Base-by-base conservation (phyloP, 1,284 basidiomycete genomes). In the Ustilago crameri region DNA sequence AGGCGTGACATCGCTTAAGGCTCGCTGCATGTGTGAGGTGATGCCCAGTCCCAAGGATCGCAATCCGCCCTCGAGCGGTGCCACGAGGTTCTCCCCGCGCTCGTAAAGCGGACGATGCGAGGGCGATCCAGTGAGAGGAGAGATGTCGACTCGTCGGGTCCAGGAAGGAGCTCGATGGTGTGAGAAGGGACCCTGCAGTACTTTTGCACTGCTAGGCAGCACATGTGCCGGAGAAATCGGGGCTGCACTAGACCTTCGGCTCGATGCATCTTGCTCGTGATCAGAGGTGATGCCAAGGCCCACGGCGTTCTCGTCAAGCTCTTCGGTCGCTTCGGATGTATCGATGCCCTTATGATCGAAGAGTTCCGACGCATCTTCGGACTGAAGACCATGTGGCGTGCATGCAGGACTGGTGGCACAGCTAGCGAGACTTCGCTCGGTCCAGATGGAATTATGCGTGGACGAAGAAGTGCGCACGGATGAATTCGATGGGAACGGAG, bases 141-240 rank as follows among this genome's bases (percentile, higher is more conserved):
- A 46, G 34, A 58, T 38, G 26, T 62, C 64, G 5, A 49, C 22
- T 20, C 64, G 58, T 38, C 64, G 43, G 7, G 73, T 73, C 73
- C 73, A 75, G 35, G 64, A 69, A 12, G 73, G 73, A 14, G 55
- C 64, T 20, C 73, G 69, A 30, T 75, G 73, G 24, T 75, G 73
- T 26, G 73, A 64, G 30, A 74, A 75, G 17, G 69, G 73, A 20
- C 70, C 66, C 37, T 62, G 57, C 24, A 73, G 51, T 17, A 53
- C 51, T 27, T 42, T 46, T 18, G 48, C 53, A 15, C 52, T 50
- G 15, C 46, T 46, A 14, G 45, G 47, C n/a, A 53, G 45, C 44
- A 58, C 44, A 1, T 49, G 40, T 14, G 61, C 46, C 18, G 67
- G 60, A 23, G 56, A 30, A 3, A 64, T 49, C 2, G 45, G 67